Evolutionary conservation across 495 filamentous ascomycete species (phyloP).

Genomic region (Penicillium parvum): DNA sequence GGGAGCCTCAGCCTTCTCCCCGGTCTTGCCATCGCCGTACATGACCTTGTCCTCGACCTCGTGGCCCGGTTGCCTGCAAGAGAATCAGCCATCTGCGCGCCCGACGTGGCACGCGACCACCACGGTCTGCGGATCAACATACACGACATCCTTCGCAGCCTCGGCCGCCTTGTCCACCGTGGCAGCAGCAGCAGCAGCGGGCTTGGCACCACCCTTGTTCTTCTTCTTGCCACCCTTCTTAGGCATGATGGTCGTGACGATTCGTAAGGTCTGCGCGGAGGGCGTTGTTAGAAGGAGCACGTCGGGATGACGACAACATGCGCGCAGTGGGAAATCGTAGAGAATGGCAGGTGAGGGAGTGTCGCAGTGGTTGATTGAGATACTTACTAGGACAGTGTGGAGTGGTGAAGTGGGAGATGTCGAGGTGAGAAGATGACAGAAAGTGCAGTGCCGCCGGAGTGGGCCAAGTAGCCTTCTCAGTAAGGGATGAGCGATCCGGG

Average conservation of each 20-base stretch:
- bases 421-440: neutral
- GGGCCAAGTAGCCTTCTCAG: constrained; percentile 11
- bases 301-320: constrained; percentile 16
- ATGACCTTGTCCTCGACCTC: constrained; percentile 39
- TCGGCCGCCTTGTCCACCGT: constrained; percentile 30
- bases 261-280: constrained; percentile 9
- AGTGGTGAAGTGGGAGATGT: too few species aligned
- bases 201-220: constrained; percentile 35
- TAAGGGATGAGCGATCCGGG: constrained; percentile 29
- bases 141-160: constrained; percentile 41
- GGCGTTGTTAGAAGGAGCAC: constrained; percentile 9
- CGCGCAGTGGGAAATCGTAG: neutral
- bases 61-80: constrained; percentile 30
- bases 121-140: constrained; percentile 18
- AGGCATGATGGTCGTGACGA: constrained; percentile 30
- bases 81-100: neutral
- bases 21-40: constrained; percentile 30
- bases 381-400: too few species aligned
- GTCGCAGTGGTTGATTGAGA: constrained; percentile 6
- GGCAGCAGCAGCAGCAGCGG: constrained; percentile 26
- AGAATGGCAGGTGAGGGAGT: constrained; percentile 1
- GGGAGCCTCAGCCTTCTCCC: constrained; percentile 22
- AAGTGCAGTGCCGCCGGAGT: constrained; percentile 10
- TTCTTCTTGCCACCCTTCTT: constrained; percentile 46
- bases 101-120: constrained; percentile 13